Percentiles rank a stretch among this genome's conserved stretches.
Conservation (phyloP, 1,139 yeast species). For the Diutina ranongensis region DNA sequence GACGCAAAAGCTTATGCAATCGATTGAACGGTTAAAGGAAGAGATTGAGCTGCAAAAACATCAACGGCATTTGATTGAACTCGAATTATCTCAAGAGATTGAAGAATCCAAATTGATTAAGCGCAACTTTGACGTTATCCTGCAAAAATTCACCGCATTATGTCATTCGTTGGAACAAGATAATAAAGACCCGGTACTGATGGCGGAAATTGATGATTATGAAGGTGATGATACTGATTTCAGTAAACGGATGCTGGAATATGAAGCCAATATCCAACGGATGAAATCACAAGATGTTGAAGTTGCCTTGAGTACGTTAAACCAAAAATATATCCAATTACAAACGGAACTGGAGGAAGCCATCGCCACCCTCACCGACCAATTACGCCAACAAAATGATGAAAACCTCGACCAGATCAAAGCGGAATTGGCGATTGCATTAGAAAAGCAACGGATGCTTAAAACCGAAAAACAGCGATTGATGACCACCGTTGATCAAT, state of each 20-base stretch:
- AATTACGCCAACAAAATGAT: slow-evolving; percentile 19
- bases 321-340: background rate
- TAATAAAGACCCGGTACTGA: slow-evolving; percentile 1
- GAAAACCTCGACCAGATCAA: slow-evolving; percentile 19
- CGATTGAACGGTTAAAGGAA: background rate
- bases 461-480: slow-evolving; percentile 40
- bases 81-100: background rate
- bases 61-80: background rate
- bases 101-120: background rate
- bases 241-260: background rate
- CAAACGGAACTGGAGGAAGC: slow-evolving; percentile 10
- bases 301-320: background rate
- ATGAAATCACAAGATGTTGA: background rate
- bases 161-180: background rate
- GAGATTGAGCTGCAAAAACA: background rate
- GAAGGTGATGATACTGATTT: background rate
- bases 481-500: slow-evolving; percentile 28
- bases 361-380: slow-evolving; percentile 19
- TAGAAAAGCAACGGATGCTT: slow-evolving; percentile 35
- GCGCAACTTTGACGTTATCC: background rate
- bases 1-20: background rate
- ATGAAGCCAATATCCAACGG: background rate
- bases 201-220: background rate
- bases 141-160: slow-evolving; percentile 3
- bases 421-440: slow-evolving; percentile 30